Base-by-base conservation (phyloP, 2,329 filamentous ascomycete genomes). In the Byssochlamys sp. region DNA sequence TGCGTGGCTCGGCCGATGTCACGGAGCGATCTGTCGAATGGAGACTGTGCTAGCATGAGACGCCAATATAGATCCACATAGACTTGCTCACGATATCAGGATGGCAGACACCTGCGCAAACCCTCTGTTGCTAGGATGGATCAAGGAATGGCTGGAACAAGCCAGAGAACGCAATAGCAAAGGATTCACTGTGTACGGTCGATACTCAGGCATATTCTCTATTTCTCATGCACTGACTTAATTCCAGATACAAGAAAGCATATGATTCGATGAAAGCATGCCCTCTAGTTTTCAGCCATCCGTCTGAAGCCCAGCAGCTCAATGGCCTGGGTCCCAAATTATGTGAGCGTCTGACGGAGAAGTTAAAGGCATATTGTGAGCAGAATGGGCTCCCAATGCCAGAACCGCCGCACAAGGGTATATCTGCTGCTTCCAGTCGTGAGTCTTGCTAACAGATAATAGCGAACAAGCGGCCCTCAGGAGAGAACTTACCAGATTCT, bases 191-290 rank as follows among this genome's bases (percentile, higher is more conserved):
- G 75, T 77, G 76, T 80, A 57, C 48, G 71, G 67, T 57, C 56
- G 35, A 52, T 48, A n/a, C 51, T 39, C 12, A 55, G 14, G 35
- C 4, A 48, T 29, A 54, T n/a, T 25, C 12, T 57, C 19, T 19
- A 19, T 19, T 19, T 19, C 1, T 19, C 19, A 19, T 19, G 19
- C 27, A 55, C 63, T 65, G 58, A 60, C 33, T 26, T 29, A 7
- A 45, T 12, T 52, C 2, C n/a, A 85, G 83, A 0, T 92, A 91
- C 71, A 87, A 83, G 62, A 84, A 86, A 64, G 89, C 89, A 0
- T 90, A 90, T 66, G 81, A 89, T 58, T 88, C 89, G 2, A 82
- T 94, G 70, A 89, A 86, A 71, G 83, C 83, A 11, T 91, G 88
- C 61, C 89, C 89, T 0, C 75, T 90, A 45, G 73, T 75, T 1